Evolutionary conservation across 352 stramenopile species (phyloP).

Genomic region (Pythium volutum): DNA sequence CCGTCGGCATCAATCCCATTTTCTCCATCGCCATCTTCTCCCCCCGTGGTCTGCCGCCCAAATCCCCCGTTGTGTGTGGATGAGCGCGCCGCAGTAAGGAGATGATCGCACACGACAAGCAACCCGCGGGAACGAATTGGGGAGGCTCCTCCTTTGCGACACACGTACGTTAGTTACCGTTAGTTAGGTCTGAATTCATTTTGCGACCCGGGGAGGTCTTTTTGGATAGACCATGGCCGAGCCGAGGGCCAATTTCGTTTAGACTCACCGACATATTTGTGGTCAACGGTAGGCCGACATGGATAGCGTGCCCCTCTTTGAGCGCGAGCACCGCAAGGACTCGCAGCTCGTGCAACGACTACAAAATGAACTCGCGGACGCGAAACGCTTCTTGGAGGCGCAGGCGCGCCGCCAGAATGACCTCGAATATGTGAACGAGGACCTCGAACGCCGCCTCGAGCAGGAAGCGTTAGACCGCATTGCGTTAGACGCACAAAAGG

Average conservation of each 20-base stretch:
- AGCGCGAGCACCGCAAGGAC: constrained; percentile 84
- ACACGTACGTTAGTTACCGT: constrained; percentile 20
- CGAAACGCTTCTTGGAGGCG: constrained; percentile 81
- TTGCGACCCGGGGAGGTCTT: background rate
- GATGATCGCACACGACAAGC: constrained; percentile 35
- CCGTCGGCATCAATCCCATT: background rate
- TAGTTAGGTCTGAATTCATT: background rate
- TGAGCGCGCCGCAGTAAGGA: constrained; percentile 28
- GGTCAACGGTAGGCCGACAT: constrained; percentile 51
- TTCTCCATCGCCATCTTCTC: constrained; percentile 4
- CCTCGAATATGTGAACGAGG: constrained; percentile 85
- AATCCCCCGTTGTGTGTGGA: constrained; percentile 16
- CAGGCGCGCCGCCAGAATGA: constrained; percentile 82
- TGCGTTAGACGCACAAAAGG: constrained; percentile 75
- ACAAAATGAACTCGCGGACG: constrained; percentile 81
- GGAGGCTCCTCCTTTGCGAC: constrained; percentile 21
- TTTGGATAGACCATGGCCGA: background rate
- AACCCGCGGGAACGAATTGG: constrained; percentile 31
- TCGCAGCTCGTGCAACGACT: constrained; percentile 79
- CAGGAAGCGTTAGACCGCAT: constrained; percentile 84
- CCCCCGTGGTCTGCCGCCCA: constrained; percentile 15
- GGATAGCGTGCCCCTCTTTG: constrained; percentile 82
- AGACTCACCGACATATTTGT: constrained; percentile 3
- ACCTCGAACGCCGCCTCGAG: constrained; percentile 72
- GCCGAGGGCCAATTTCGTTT: background rate